These are phyloP conservation scores for Quercus lobata DNA, from an alignment of 331 rosid species.

Conservation along the genomic window DNA sequence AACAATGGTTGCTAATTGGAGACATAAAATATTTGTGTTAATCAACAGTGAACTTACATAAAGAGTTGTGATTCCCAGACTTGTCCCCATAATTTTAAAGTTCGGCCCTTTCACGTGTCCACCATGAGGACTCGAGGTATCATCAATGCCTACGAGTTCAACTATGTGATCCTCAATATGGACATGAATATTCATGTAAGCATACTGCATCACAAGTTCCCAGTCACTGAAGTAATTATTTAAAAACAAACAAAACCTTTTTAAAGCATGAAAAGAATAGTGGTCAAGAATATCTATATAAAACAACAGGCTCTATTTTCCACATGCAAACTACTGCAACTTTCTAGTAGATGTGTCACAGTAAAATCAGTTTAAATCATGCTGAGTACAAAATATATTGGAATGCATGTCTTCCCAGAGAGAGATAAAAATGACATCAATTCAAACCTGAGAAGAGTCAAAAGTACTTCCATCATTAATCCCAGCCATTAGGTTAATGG, in stretches of 20 bases:
- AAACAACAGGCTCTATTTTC: slow-evolving; percentile 2
- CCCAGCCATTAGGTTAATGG: slow-evolving; percentile 67
- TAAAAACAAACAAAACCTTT: neutral
- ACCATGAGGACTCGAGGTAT: slow-evolving; percentile 35
- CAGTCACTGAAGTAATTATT: slow-evolving; percentile 23
- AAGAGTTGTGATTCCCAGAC: slow-evolving; percentile 79
- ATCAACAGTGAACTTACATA: slow-evolving; percentile 54
- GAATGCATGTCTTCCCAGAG: slow-evolving; percentile 4
- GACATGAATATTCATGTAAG: slow-evolving; percentile 73
- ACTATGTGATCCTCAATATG: slow-evolving; percentile 76
- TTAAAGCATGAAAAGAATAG: neutral
- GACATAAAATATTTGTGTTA: neutral
- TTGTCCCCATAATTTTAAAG: slow-evolving; percentile 58
- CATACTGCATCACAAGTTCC: slow-evolving; percentile 58
- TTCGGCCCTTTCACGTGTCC: slow-evolving; percentile 43
- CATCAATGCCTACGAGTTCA: slow-evolving; percentile 54
- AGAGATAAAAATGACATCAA: slow-evolving; percentile 9
- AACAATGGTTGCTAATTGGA: slow-evolving; percentile 10
- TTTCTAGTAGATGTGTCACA: slow-evolving; percentile 8
- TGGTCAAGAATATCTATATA: slow-evolving; percentile 14
- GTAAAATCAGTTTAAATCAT: slow-evolving; percentile 12
- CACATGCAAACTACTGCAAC: slow-evolving; percentile 12
- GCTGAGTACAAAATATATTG: slow-evolving; percentile 11
- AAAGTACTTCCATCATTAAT: slow-evolving; percentile 62
- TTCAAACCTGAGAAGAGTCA: slow-evolving; percentile 76